Base-by-base conservation (phyloP, 768 basidiomycete genomes). In the Trametes cingulata region DNA sequence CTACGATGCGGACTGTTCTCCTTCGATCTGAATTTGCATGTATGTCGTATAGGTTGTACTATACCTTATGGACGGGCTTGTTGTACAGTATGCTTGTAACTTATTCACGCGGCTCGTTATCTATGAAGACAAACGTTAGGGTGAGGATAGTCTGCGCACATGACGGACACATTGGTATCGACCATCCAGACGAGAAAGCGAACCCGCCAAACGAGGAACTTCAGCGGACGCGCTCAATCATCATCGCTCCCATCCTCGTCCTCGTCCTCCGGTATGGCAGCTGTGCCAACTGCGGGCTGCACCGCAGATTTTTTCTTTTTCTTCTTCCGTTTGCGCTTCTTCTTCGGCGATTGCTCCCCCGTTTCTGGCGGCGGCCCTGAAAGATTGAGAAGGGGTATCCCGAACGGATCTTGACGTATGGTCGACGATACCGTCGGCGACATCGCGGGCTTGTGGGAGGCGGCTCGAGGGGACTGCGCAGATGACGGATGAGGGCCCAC, bases 291-390 rank as follows among this genome's bases (percentile, higher is more conserved):
- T 0, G 37, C 9, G n/a, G 29, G 45, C 12, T 63, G 51, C 27
- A 56, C 42, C 3, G 42, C 64, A 52, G 65, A 29, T 25, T 66
- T 67, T 63, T 52, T 65, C 55, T 71, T 75, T 53, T 73, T 74
- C 66, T 81, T 84, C 73, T 80, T 85, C 66, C 79, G 84, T 67
- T 80, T 84, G 7, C 82, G 77, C 63, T 77, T 87, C 75, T 82
- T 86, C 68, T 81, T 86, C 35, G 78, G 71, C 62, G 67, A 56
- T 17, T 36, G 48, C n/a, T 39, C 52, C 13, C 59, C 60, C 52
- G 47, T 48, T 39, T 71, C 75, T 10, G 70, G 54, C 51, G 77
- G 80, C 24, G 81, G 81, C 1, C 83, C 83, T 40, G 71, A 73
- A 12, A 88, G 76, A 65, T 88, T 88, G 25, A 89, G 73, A 19